Evolutionary conservation across 2,329 filamentous ascomycete species (phyloP).

Genomic region (Epichloe sp.): DNA sequence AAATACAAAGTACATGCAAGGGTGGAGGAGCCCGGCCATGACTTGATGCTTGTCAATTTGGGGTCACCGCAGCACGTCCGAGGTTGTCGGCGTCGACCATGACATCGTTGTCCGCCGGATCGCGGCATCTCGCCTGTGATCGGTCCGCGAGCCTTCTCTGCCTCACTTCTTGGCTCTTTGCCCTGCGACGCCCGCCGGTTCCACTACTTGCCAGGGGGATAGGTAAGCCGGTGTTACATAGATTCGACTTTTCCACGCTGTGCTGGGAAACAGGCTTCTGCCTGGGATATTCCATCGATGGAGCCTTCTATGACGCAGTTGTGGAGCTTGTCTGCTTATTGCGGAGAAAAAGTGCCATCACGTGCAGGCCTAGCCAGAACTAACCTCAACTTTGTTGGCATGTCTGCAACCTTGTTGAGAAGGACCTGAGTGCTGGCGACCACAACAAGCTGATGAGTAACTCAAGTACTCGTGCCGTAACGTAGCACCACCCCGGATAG

Average conservation of each 20-base stretch:
- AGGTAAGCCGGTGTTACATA: neutral
- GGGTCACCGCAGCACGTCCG: neutral
- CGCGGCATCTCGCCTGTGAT: conserved; percentile 2
- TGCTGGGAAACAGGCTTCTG: neutral
- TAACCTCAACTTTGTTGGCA: neutral
- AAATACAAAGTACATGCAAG: too few species aligned
- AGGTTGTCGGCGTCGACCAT: neutral
- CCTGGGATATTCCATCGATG: neutral
- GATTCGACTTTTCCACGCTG: neutral
- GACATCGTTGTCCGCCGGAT: conserved; percentile 3
- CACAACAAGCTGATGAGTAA: too few species aligned
- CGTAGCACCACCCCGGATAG: too few species aligned
- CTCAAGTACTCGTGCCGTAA: too few species aligned
- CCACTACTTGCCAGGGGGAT: neutral
- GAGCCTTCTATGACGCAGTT: conserved; percentile 1
- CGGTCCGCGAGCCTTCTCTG: neutral
- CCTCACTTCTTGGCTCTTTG: neutral
- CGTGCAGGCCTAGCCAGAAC: neutral
- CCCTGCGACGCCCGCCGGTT: neutral
- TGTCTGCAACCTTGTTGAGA: too few species aligned
- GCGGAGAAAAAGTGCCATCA: neutral
- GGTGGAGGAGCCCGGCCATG: neutral
- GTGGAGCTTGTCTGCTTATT: neutral
- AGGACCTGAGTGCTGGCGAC: too few species aligned
- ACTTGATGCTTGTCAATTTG: neutral